Evolutionary conservation across 225 moss, liverwort and hornwort species (phyloP).

Genomic region (Lunularia cruciata): DNA sequence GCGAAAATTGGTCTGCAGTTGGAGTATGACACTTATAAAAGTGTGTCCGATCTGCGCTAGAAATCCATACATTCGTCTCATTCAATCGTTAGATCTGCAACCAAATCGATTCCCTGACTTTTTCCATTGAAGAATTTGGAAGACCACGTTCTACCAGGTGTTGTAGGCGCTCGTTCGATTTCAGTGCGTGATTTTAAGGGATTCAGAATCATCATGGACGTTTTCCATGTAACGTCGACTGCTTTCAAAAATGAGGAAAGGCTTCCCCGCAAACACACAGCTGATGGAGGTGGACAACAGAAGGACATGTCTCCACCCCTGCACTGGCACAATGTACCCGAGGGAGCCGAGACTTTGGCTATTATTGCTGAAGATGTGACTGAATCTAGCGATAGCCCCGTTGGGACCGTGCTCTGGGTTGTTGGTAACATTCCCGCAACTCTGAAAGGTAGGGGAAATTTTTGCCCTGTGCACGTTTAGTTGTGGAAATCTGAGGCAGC

Average conservation of each 20-base stretch:
- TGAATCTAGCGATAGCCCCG: constrained; percentile 46
- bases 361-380: constrained; percentile 73
- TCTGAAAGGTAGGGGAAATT: constrained; percentile 91
- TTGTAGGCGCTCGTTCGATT: too few species aligned
- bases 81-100: too few species aligned
- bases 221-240: constrained; percentile 26
- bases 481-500: background rate
- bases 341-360: constrained; percentile 59
- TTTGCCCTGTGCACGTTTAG: too few species aligned
- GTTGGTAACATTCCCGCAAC: constrained; percentile 88
- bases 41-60: too few species aligned
- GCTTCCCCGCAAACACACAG: constrained; percentile 76
- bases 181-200: too few species aligned
- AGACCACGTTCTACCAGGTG: too few species aligned
- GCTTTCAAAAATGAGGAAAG: constrained; percentile 54
- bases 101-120: too few species aligned
- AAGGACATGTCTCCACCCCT: constrained; percentile 77
- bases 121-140: too few species aligned
- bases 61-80: too few species aligned
- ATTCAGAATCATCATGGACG: constrained; percentile 25
- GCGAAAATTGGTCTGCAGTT: too few species aligned
- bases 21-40: too few species aligned
- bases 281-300: constrained; percentile 60
- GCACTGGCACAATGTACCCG: constrained; percentile 76
- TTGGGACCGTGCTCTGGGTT: constrained; percentile 80